These are phyloP conservation scores for Pyropia haitanensis DNA, from an alignment of 23 red algal genomes.

Conservation along the genomic window DNA sequence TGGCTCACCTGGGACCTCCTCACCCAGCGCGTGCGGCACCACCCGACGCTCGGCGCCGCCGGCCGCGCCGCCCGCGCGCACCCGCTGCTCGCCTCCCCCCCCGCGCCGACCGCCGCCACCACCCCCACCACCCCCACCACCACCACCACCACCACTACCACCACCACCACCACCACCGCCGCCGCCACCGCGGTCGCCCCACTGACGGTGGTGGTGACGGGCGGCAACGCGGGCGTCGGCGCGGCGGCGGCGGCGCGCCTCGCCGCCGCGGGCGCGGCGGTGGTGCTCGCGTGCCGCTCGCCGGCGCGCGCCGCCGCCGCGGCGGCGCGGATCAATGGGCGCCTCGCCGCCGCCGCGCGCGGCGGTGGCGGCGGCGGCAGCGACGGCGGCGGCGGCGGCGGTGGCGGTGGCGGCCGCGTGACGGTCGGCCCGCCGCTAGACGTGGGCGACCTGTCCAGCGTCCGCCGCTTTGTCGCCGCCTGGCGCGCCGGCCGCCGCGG, in stretches of 20 bases:
- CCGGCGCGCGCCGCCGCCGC: conserved; percentile 28
- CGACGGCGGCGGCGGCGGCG: no score
- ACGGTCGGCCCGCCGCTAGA: not conserved
- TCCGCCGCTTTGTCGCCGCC: conserved; percentile 39
- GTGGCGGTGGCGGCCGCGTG: not conserved
- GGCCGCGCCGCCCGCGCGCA: no score
- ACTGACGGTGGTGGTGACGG: conserved; percentile 50
- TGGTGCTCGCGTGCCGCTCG: conserved; percentile 73
- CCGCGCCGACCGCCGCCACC: no score
- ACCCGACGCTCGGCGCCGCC: no score
- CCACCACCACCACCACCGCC: not conserved
- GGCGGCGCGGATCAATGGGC: conserved; percentile 8
- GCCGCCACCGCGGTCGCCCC: not conserved
- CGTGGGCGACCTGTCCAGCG: conserved; percentile 9
- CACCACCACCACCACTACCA: no score
- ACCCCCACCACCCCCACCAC: no score
- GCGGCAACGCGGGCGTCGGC: conserved; percentile 88
- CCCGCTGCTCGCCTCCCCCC: no score
- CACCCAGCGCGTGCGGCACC: no score
- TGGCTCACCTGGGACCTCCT: no score
- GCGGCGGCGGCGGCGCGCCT: conserved; percentile 56
- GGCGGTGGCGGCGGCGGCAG: no score
- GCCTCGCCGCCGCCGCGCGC: not conserved
- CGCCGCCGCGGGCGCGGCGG: conserved; percentile 33
- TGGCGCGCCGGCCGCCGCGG: not conserved